phyloP scores from a whole-genome alignment of 805 yeast genomes.

The Jamesozyma piceae region DNA sequence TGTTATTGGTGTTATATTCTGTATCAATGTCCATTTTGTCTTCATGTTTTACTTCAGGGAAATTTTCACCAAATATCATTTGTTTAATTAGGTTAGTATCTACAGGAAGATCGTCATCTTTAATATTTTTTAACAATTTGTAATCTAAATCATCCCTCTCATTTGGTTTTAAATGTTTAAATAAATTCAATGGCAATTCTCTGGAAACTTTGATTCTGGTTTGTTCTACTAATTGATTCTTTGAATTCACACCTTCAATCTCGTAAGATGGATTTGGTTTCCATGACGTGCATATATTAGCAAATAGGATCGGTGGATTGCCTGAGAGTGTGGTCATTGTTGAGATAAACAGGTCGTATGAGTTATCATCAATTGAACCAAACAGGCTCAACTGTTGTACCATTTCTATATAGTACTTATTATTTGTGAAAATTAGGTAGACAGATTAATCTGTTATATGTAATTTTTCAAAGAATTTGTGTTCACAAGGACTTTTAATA shows the following conservation, averaged over 20 bases:
- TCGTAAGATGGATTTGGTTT: conserved; percentile 23
- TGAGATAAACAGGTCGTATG: conserved; percentile 22
- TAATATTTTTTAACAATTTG: conserved; percentile 12
- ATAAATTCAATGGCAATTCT: conserved; percentile 15
- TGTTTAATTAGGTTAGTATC: conserved; percentile 4
- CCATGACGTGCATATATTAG: conserved; percentile 22
- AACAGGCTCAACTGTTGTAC: conserved; percentile 28
- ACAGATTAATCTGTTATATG: background rate
- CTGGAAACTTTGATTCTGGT: conserved; percentile 24
- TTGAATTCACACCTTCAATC: conserved; percentile 20
- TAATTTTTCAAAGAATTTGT: too few species aligned
- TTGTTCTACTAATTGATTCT: conserved; percentile 26
- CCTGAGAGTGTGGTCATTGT: conserved; percentile 26
- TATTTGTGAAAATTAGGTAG: background rate
- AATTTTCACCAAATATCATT: background rate
- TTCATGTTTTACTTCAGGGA: background rate
- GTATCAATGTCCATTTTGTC: conserved; percentile 4
- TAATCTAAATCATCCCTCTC: conserved; percentile 9
- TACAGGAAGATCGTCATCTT: conserved; percentile 11
- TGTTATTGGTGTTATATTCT: background rate
- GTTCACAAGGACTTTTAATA: too few species aligned
- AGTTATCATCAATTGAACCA: conserved; percentile 23
- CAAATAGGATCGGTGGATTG: conserved; percentile 23
- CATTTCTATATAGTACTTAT: conserved; percentile 13
- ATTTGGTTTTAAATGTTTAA: conserved; percentile 1